Evolutionary conservation across 2,329 filamentous ascomycete genomes (phyloP), one percentile per base, ranked within the genome.

Genomic region (Penicillium sp.): DNA sequence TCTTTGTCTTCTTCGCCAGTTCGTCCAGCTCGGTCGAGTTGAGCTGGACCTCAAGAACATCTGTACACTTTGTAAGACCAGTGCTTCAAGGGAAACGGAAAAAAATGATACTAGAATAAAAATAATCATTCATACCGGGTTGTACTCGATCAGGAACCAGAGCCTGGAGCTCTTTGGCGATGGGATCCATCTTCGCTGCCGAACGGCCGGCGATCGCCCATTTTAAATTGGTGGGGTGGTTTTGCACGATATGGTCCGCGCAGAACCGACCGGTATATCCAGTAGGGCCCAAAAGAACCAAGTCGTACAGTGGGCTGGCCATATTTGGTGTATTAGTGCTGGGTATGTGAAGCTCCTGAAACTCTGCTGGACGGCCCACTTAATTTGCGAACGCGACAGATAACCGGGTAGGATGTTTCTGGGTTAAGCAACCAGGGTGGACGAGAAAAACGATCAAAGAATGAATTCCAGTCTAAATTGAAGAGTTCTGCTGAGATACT

Each of bases 201-300:
- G 90, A 92, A 23, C 92, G 88, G 26, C 92, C 92, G 42, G 91
- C 90, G 51, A 97, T 79, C 13, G 91, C 92, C 92, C 92, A 97
- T 77, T 86, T 91, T 58, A 96, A 73, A 69, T 91, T 84, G 16
- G 88, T 90, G 0, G 92, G 89, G 1, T 91, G 79, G 60, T 84
- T 77, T 13, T 81, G 81, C 48, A 86, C 81, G 66, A 96, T 88
- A 72, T 94, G 86, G 71, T 95, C 87, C 24, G 87, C 87, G 2
- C 86, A 86, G 62, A 89, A 81, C 61, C 85, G 87, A 34, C 92
- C 92, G 0, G 92, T 97, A 74, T 95, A 96, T 24, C 92, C 92
- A 70, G 82, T 88, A 9, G 87, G 86, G 23, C 87, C 87, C 18
- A 88, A 79, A 29, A 90, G 76, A 39, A 90, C 76, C 45, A 89